Evolutionary conservation across 805 yeast genomes (phyloP).

Genomic region (Clavispora carvajalis): DNA sequence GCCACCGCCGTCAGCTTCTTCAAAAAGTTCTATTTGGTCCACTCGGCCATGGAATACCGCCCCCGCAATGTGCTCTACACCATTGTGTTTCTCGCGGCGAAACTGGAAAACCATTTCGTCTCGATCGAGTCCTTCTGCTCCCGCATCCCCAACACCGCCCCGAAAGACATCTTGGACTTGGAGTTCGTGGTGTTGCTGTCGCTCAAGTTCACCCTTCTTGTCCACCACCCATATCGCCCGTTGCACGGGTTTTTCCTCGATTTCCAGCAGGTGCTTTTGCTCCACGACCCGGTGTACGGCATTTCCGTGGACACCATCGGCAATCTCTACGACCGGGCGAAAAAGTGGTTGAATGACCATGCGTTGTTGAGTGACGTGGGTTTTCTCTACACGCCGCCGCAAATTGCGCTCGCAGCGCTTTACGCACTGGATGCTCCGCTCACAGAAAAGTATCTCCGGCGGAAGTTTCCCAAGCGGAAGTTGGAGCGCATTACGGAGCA

Average conservation of each 20-base stretch:
- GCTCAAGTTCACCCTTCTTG: slow-evolving; percentile 71
- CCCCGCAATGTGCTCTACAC: slow-evolving; percentile 72
- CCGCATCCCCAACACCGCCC: slow-evolving; percentile 62
- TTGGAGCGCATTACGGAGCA: slow-evolving; percentile 3
- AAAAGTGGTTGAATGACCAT: slow-evolving; percentile 59
- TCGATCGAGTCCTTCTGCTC: slow-evolving; percentile 75
- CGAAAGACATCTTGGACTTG: slow-evolving; percentile 62
- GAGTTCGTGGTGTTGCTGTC: slow-evolving; percentile 76
- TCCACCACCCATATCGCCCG: slow-evolving; percentile 86
- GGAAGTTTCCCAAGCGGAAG: slow-evolving; percentile 40
- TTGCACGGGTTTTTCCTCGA: slow-evolving; percentile 94
- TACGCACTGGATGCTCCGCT: slow-evolving; percentile 60
- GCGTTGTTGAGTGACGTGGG: slow-evolving; percentile 65
- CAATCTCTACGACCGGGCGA: slow-evolving; percentile 63
- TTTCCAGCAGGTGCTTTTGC: slow-evolving; percentile 54
- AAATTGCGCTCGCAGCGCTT: slow-evolving; percentile 85
- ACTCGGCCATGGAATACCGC: slow-evolving; percentile 82
- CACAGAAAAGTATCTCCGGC: slow-evolving; percentile 60
- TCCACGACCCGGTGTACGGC: slow-evolving; percentile 42
- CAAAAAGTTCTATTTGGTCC: slow-evolving; percentile 69
- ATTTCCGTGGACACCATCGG: slow-evolving; percentile 52
- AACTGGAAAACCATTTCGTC: slow-evolving; percentile 86
- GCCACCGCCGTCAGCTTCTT: slow-evolving; percentile 84
- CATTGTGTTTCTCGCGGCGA: slow-evolving; percentile 85
- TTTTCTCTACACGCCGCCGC: slow-evolving; percentile 87